Percentiles rank a stretch among this genome's conserved stretches.
Evolutionary conservation across 2,329 filamentous ascomycete species (phyloP).

Genomic region (Lasiodiplodia sp.): DNA sequence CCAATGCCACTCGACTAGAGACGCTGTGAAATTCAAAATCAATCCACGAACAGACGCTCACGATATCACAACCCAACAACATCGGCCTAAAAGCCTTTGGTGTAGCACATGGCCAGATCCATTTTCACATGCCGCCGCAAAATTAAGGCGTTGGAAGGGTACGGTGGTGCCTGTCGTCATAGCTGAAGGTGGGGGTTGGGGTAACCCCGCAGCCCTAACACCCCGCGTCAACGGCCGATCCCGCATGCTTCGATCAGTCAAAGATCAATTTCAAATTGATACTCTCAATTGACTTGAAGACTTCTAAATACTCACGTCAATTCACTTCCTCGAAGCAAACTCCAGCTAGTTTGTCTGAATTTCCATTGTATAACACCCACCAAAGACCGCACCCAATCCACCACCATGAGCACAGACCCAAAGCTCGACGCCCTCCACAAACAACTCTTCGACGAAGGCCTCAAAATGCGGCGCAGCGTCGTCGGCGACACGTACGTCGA

Average conservation of each 20-base stretch:
- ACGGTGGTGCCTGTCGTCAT: neutral
- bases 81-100: no score
- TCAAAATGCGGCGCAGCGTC: slow-evolving; percentile 65
- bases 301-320: neutral
- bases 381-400: neutral
- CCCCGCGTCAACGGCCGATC: neutral
- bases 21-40: no score
- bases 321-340: neutral
- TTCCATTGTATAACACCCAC: neutral
- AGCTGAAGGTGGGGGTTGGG: slow-evolving; percentile 1
- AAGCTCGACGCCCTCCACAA: slow-evolving; percentile 44
- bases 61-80: no score
- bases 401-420: slow-evolving; percentile 50
- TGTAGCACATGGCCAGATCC: no score
- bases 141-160: neutral
- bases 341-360: neutral
- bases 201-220: slow-evolving; percentile 1
- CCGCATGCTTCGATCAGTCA: neutral
- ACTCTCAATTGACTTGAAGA: no score
- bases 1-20: no score
- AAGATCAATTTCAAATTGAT: neutral
- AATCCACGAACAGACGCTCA: no score
- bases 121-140: neutral
- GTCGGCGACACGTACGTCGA: slow-evolving; percentile 69
- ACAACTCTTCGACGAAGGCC: slow-evolving; percentile 65